Evolutionary conservation across 2,329 filamentous ascomycete genomes (phyloP), one percentile per base, ranked within the genome.

Genomic region (Fusarium pseudoanthophilum): DNA sequence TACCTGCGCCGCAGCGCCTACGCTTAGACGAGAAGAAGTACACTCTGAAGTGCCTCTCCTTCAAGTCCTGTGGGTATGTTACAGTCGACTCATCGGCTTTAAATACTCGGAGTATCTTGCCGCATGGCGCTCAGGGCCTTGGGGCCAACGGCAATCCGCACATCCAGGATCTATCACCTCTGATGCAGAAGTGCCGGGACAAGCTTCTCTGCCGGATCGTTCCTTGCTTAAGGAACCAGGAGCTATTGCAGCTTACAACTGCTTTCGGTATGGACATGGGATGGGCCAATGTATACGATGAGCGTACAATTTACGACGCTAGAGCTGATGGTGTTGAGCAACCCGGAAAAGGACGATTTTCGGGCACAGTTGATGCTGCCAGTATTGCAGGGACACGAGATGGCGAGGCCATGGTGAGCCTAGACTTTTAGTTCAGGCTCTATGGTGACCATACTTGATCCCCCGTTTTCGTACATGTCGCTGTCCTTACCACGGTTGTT

Each of bases 61-160:
- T 92, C 79, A 86, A 85, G 37, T 91, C 89, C 1, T 92, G 90
- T 76, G 90, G 90, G 57, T 92, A 92, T 74, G 87, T 86, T 39
- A 79, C 81, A 11, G 77, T 91, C 4, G 80, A 83, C 24, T 36
- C 69, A 1, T 60, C 76, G 1, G 77, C 77, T 32, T 79, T 85
- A 51, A 80, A 84, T 62, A 82, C 85, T 15, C 79, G 81, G 56
- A 71, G 70, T 30, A 75, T 85, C 52, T 72, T 84, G 26, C 77
- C 79, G 5, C 45, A 69, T 16, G 67, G 76, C 16, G 71, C 68
- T 5, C 75, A 78, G 34, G 70, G 73, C 21, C 51, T 79, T n/a
- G 60, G 49, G 16, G 74, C 67, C 20, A 78, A 75, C 26, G 69
- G 68, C 11, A 77, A 75, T 28, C 75, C 72, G 8, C 71, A 78